Base-by-base conservation (phyloP, 495 filamentous ascomycete genomes). In the Xylaria grammica region DNA sequence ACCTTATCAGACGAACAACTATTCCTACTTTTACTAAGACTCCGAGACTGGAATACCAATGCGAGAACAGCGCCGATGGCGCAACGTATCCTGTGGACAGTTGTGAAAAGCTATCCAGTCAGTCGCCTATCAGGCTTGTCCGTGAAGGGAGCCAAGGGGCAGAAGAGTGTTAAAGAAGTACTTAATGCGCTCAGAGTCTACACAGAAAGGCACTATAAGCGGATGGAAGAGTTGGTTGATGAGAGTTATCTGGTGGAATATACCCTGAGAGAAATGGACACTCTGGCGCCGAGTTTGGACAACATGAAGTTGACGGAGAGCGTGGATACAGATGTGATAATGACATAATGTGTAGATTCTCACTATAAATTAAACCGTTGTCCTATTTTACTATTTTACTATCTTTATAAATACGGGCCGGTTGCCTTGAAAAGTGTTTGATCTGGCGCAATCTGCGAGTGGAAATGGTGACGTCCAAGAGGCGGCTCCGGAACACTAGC, bases 41-140 rank as follows among this genome's bases (percentile, higher is more conserved):
- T 97, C 49, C 81, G 96, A 29, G 94, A 98, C 77, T 98, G 95
- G 95, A 98, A 98, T 72, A 96, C 95, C 19, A 97, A 96, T 65
- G 94, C 91, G 0, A 82, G 91, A 61, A 95, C 91, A n/a, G 88
- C 93, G 9, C 83, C 85, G 2, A 87, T 97, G 29, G 89, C 95
- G 7, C 95, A 99, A 78, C 84, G 89, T 49, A 87, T 98, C n/a
- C 77, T 99, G 46, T 87, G 85, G 76, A 86, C 89, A 17, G 71
- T 99, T 13, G 88, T 97, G 61, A 86, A 87, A 62, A 87, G 84
- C 46, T 93, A 97, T 72, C 89, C 91, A 17, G 89, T 89, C 19
- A 83, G 84, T 34, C 85, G 90, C 38, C 82, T 98, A 53, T 80
- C 81, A 1, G 81, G 70, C 64, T 56, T 86, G 38, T 79, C 75